A percentile compares a stretch with the other conserved stretches of the same genome.
Evolutionary conservation across 1,139 yeast genomes (phyloP).

Genomic region (Sugiyamaella pinicola): DNA sequence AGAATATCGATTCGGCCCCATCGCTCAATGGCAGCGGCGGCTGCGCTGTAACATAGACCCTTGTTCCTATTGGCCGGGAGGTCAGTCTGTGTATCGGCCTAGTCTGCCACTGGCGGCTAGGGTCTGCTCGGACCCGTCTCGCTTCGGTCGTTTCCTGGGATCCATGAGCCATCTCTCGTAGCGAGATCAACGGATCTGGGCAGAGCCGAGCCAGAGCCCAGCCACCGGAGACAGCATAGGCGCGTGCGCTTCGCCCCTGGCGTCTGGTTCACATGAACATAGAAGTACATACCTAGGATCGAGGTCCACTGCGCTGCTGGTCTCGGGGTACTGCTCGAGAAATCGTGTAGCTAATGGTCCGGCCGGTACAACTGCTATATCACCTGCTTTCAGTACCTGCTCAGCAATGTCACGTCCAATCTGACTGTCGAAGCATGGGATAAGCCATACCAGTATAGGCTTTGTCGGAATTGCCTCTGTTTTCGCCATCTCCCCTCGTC

Average conservation of each 20-base stretch:
- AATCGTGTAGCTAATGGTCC: constrained; percentile 25
- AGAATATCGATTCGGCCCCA: constrained; percentile 39
- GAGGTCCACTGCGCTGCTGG: constrained; percentile 31
- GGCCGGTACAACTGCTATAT: constrained; percentile 30
- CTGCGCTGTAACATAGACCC: constrained; percentile 38
- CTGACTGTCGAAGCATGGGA: constrained; percentile 30
- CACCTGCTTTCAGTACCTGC: constrained; percentile 29
- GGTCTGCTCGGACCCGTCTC: too few relatives aligned
- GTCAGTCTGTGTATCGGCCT: too few relatives aligned
- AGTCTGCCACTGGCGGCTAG: too few relatives aligned
- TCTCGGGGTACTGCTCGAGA: constrained; percentile 27
- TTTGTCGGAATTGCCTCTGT: constrained; percentile 5
- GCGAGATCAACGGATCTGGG: too few relatives aligned
- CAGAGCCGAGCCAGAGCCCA: too few relatives aligned
- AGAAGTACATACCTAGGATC: constrained; percentile 28
- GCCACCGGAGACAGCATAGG: too few relatives aligned
- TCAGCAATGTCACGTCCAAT: constrained; percentile 30
- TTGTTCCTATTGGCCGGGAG: constrained; percentile 30
- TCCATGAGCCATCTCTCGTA: too few relatives aligned
- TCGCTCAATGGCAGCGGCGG: constrained; percentile 31
- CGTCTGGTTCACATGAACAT: too few relatives aligned
- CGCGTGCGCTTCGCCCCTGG: too few relatives aligned
- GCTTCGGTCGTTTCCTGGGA: too few relatives aligned
- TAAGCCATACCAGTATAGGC: constrained; percentile 31
- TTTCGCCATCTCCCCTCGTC: too few relatives aligned